A percentile compares a stretch with the other conserved stretches of the same genome.
phyloP scores from a whole-genome alignment of 805 yeast species.

The Saturnispora galanensis region DNA sequence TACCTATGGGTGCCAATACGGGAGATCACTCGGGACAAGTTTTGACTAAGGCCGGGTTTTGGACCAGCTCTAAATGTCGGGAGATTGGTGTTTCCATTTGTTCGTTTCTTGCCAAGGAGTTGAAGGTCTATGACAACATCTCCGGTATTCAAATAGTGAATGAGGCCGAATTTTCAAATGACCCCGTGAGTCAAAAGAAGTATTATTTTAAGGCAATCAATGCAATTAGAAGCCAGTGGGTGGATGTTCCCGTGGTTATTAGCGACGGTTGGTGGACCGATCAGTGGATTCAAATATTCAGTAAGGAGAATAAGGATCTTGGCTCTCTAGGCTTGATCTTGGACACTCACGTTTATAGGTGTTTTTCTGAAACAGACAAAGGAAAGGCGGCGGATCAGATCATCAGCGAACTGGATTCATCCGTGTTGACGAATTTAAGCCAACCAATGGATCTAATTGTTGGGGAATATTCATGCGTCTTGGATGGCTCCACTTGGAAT shows the following conservation, averaged over 20 bases:
- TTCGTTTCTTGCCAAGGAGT: slow-evolving; percentile 52
- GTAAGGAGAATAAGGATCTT: slow-evolving; percentile 28
- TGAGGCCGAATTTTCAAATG: slow-evolving; percentile 61
- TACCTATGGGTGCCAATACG: slow-evolving; percentile 89
- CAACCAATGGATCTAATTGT: slow-evolving; percentile 53
- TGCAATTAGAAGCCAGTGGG: slow-evolving; percentile 47
- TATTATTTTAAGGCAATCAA: slow-evolving; percentile 61
- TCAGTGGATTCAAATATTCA: slow-evolving; percentile 63
- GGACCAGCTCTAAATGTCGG: slow-evolving; percentile 38
- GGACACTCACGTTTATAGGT: slow-evolving; percentile 80
- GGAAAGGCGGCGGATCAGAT: slow-evolving; percentile 54
- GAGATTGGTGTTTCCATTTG: slow-evolving; percentile 40
- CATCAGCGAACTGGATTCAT: slow-evolving; percentile 42
- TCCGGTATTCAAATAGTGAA: slow-evolving; percentile 80
- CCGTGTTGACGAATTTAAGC: slow-evolving; percentile 40
- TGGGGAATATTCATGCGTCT: slow-evolving; percentile 87
- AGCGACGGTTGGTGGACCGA: slow-evolving; percentile 94
- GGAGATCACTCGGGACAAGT: slow-evolving; percentile 75
- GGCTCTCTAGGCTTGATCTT: slow-evolving; percentile 53
- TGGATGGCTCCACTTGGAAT: slow-evolving; percentile 70
- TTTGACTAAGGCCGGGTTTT: slow-evolving; percentile 52
- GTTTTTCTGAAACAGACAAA: slow-evolving; percentile 71
- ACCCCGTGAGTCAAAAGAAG: slow-evolving; percentile 39
- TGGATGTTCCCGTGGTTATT: slow-evolving; percentile 58
- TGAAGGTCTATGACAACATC: slow-evolving; percentile 50